phyloP scores from a whole-genome alignment of 2,329 filamentous ascomycete genomes.

The Xylaria sp. region DNA sequence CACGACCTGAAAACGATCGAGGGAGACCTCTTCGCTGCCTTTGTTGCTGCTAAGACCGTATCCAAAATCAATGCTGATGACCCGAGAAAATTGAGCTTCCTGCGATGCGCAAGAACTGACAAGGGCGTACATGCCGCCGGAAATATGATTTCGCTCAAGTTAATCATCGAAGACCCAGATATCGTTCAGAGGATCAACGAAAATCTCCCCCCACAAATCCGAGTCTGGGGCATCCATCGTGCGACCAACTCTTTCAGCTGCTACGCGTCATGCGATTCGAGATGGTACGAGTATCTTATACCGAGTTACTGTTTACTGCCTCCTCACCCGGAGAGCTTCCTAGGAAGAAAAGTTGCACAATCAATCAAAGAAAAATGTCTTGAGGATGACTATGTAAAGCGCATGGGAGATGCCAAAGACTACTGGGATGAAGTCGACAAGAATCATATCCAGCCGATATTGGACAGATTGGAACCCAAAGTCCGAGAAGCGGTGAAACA shows the following conservation, averaged over 20 bases:
- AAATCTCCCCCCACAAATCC: conserved; percentile 85
- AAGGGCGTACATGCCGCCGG: conserved; percentile 97
- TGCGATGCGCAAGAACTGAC: conserved; percentile 94
- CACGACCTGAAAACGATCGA: conserved; percentile 90
- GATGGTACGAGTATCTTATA: conserved; percentile 97
- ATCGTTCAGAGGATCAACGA: conserved; percentile 92
- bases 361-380: conserved; percentile 78
- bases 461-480: conserved; percentile 70
- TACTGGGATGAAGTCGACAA: conserved; percentile 90
- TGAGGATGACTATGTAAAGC: conserved; percentile 71
- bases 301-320: conserved; percentile 93
- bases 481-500: conserved; percentile 71
- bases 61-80: conserved; percentile 97
- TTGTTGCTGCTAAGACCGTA: conserved; percentile 90
- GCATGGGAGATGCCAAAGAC: conserved; percentile 79
- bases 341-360: conserved; percentile 86
- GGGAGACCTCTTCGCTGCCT: conserved; percentile 91
- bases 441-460: conserved; percentile 77
- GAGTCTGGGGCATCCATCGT: conserved; percentile 91
- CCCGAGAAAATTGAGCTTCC: conserved; percentile 93
- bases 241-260: conserved; percentile 93
- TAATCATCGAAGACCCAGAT: conserved; percentile 92
- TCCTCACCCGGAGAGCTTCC: conserved; percentile 86
- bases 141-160: conserved; percentile 92
- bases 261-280: conserved; percentile 93